A percentile compares a stretch with the other conserved stretches of the same genome.
Evolutionary conservation across 805 yeast genomes (phyloP).

Genomic region (Metschnikowia gruessii): DNA sequence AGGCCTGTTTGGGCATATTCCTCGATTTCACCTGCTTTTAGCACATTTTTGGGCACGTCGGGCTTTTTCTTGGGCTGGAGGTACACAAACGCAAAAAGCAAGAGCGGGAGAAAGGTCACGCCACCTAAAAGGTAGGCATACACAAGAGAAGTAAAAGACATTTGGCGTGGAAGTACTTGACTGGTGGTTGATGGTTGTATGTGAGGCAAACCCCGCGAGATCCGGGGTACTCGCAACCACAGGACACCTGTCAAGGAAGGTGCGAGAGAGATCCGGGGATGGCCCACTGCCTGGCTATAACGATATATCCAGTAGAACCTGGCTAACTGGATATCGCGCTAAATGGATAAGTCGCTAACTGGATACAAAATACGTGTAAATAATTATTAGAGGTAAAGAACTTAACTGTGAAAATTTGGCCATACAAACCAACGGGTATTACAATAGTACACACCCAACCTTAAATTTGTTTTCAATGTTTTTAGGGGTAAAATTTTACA

Average conservation of each 20-base stretch:
- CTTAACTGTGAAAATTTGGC: too few relatives aligned
- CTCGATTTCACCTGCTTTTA: slow-evolving; percentile 64
- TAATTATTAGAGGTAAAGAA: too few relatives aligned
- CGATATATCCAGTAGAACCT: too few relatives aligned
- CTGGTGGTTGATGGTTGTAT: not conserved
- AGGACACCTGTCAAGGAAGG: not conserved
- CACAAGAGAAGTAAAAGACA: slow-evolving; percentile 26
- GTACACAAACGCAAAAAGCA: slow-evolving; percentile 39
- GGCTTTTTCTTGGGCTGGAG: slow-evolving; percentile 36
- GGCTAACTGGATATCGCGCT: too few relatives aligned
- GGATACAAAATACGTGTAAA: too few relatives aligned
- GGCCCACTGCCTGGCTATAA: too few relatives aligned
- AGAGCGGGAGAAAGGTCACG: slow-evolving; percentile 68
- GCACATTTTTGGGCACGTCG: slow-evolving; percentile 18
- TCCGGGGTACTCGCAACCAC: slow-evolving; percentile 3
- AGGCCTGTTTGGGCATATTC: slow-evolving; percentile 61
- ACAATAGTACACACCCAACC: too few relatives aligned
- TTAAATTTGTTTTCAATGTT: too few relatives aligned
- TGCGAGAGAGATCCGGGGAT: slow-evolving; percentile 10
- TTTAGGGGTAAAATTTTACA: too few relatives aligned
- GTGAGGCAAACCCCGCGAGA: not conserved
- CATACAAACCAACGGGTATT: too few relatives aligned
- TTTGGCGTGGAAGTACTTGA: not conserved
- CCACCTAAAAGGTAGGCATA: slow-evolving; percentile 72
- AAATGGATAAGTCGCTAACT: too few relatives aligned